Evolutionary conservation across 345 rosid species (phyloP), one percentile per base, ranked within the genome.

Genomic region (Linum lewisii): DNA sequence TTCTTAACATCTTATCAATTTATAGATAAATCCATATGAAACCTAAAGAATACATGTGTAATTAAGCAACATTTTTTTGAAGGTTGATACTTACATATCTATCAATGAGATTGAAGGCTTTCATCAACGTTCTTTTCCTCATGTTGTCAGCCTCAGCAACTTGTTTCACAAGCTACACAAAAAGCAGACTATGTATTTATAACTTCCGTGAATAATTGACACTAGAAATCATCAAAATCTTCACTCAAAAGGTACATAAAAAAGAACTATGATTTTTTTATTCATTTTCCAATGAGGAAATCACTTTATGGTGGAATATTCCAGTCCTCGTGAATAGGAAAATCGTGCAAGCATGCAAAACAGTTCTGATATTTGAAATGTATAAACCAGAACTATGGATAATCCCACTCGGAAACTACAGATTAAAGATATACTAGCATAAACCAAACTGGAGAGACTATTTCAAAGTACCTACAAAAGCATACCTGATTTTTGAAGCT

Each of bases 401-500:
- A 6, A 34, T 34, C 38, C 38, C 38, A 34, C 38, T 11, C 10
- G 10, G 38, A 34, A 5, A 34, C 5, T 34, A 6, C 38, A 34
- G 38, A 34, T 6, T 4, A 34, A 34, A 34, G 47, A 42, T 10
- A 42, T 42, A 42, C 42, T 10, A 32, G 5, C 13, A 26, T 59
- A 29, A 44, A 29, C 38, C 49, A 56, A 65, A 4, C 2, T 29
- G 44, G 51, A 53, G 25, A 32, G 49, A 20, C 18, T 6, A 21
- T 20, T 59, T 32, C 47, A 50, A 26, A 29, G 45, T 45, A 20
- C 22, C 11, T 52, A 29, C 56, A 18, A 21, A 38, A 57, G 53
- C 54, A 23, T 77, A 89, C 99, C 99, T 93, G 90, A 69, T 81
- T 72, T 82, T 87, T 93, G 73, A 93, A 93, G 79, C 95, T 85